Evolutionary conservation across 129 eudicot genomes (phyloP), one percentile per base, ranked within the genome.

Genomic region (Helichrysum umbraculigerum): DNA sequence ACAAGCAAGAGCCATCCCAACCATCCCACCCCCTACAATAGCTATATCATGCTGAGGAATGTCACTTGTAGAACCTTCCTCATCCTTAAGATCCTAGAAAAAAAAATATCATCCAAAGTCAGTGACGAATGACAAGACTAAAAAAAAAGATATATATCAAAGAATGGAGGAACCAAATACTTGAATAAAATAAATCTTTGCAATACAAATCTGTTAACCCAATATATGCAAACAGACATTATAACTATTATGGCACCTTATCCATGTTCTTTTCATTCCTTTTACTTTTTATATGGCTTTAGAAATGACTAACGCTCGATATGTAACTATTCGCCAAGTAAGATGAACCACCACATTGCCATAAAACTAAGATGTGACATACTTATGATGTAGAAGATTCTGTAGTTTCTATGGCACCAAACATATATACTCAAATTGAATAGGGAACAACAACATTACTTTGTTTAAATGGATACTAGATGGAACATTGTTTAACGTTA

Each of bases 11-110:
- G 95, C 97, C 91, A 95, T 91, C 72, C 99, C 99, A 74, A 95
- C 99, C 99, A 95, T 86, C 81, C 99, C 99, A 59, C 99, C 99
- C 61, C 99, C 99, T 86, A 95, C 90, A 77, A 95, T 89, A 76
- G 99, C 99, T 59, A 95, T 68, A 81, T 95, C 99, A 85, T 89
- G 88, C 32, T 87, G 88, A 47, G 89, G 94, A 75, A 84, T 63
- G 76, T 78, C 83, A 65, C 50, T 79, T 11, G 71, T 20, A 37
- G 29, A 20, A n/a, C 73, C 71, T 7, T 60, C 79, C 57, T 85
- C 80, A 21, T 47, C 81, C 66, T 62, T 28, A 12, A 56, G 74
- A 69, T 59, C 85, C 91, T 86, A 73, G 42, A 62, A 74, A 76
- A 8, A 41, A 28, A 69, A 22, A 11, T 28, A 16, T 34, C 2